Base-by-base conservation (phyloP, 2,329 filamentous ascomycete genomes). In the Pseudocercospora macadamiae region DNA sequence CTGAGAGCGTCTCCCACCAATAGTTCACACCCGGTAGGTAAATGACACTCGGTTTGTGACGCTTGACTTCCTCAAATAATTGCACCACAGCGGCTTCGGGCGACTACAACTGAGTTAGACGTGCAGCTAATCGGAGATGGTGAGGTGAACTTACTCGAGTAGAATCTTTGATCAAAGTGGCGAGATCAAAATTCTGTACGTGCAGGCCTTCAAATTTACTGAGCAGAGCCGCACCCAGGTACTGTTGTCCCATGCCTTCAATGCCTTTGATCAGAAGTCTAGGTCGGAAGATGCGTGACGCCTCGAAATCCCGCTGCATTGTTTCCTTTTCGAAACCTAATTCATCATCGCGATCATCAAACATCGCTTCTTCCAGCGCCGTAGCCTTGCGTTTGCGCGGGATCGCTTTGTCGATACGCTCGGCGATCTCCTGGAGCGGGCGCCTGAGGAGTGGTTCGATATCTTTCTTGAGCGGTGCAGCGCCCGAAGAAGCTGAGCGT, bases 41-140 rank as follows among this genome's bases (percentile, higher is more conserved):
- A 52, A 99, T 95, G 34, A 97, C 91, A 72, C 92, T 96, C 0
- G 95, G 95, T 74, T 96, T 97, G 73, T 97, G 92, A 34, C 93
- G 87, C 74, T 93, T 91, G 34, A 96, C 90, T 77, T 97, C 95
- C 0, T 90, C 87, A 71, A 99, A 97, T 6, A 96, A 82, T 65
- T 93, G 88, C 10, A 96, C 91, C 63, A 99, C 86, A 8, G 93
- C 90, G 66, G 95, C 90, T 77, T 97, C 95, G 14, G 89, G 84
- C 1, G 90, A 86, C 72, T 74, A 54, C 10, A 34, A 28, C 34
- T 21, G 30, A 36, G 52, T 65, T 53, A 66, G 62, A 47, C 47
- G 45, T 5, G 14, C 12, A 34, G 23, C 28, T 28, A 2, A 26
- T 21, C 16, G 30, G 9, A 28, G 2, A 26, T n/a, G 54, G 3